Base-by-base conservation (phyloP, 768 basidiomycete species). In the Termitomyces sp. region DNA sequence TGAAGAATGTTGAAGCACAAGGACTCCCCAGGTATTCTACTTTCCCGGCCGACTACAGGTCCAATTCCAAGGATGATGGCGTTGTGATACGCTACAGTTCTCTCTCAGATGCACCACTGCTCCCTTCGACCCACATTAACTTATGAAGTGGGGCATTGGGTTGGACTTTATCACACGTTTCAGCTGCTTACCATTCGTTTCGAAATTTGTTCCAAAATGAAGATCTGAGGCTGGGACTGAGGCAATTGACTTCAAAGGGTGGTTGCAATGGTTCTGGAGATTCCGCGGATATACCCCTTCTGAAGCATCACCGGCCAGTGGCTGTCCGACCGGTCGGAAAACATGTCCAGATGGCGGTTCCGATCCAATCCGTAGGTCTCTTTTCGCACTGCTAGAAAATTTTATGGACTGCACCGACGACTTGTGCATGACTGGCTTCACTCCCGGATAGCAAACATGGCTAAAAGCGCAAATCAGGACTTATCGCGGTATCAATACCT, bases 391-490 rank as follows among this genome's bases (percentile, higher is more conserved):
- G 17, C 47, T 50, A 53, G 70, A 68, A 60, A 78, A 78, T 68
- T 78, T 67, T 67, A 79, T 79, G 78, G 78, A 79, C 63, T 79
- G 78, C 68, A 71, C 71, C 6, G 69, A 73, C 55, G 78, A 81
- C 57, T 63, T 63, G 43, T 79, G 77, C 65, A 76, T 76, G 71
- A 75, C 67, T 4, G 67, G 70, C 55, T 79, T 78, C 67, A 78
- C 78, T 14, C 40, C 68, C 31, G 77, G 78, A 17, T 78, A 79
- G 59, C 68, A 66, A 47, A 65, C 67, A n/a, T 72, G 76, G 53
- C 65, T 77, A 62, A 56, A 66, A 46, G 62, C 57, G 28, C 72
- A 73, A 63, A 54, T 75, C 30, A 56, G 63, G 48, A 72, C 73
- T 19, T 74, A 74, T 62, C 70, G 73, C 52, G 65, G 49, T 38